These are phyloP conservation scores for Austroboletus niveus DNA, from an alignment of 1,284 basidiomycete genomes.

Conservation along the genomic window DNA sequence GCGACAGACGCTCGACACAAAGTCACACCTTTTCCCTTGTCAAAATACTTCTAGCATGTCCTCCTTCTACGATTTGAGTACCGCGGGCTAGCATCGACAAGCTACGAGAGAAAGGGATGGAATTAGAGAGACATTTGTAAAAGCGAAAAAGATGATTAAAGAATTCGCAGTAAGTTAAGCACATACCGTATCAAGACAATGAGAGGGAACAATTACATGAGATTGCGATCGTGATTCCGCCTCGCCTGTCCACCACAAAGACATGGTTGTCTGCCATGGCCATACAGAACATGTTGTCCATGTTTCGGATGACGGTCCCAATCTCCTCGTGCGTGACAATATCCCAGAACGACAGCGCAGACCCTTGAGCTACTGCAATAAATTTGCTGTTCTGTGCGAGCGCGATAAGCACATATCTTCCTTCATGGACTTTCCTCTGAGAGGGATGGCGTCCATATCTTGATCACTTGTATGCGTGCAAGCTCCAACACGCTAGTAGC, in stretches of 20 bases:
- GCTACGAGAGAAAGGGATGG: background rate
- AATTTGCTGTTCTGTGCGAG: background rate
- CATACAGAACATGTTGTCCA: background rate
- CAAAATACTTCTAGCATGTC: background rate
- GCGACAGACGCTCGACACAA: too few species aligned
- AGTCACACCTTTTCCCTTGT: too few species aligned
- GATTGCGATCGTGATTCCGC: slow-evolving; percentile 1
- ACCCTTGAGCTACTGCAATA: background rate
- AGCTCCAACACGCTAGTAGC: too few species aligned
- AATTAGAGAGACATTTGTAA: background rate
- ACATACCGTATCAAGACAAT: background rate
- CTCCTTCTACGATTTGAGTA: background rate
- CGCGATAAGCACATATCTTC: background rate
- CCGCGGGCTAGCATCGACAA: background rate
- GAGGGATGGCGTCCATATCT: too few species aligned
- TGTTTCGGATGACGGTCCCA: background rate
- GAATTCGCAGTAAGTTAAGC: background rate
- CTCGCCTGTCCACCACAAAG: slow-evolving; percentile 1
- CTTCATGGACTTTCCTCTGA: too few species aligned
- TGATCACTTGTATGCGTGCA: too few species aligned
- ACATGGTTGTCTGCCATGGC: slow-evolving; percentile 5
- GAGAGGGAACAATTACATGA: slow-evolving; percentile 2
- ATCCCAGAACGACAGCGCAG: background rate
- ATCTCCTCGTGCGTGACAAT: background rate
- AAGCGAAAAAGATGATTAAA: background rate